phyloP scores from a whole-genome alignment of 148 eudicot genomes.

The Vaccinium vitisidaea region DNA sequence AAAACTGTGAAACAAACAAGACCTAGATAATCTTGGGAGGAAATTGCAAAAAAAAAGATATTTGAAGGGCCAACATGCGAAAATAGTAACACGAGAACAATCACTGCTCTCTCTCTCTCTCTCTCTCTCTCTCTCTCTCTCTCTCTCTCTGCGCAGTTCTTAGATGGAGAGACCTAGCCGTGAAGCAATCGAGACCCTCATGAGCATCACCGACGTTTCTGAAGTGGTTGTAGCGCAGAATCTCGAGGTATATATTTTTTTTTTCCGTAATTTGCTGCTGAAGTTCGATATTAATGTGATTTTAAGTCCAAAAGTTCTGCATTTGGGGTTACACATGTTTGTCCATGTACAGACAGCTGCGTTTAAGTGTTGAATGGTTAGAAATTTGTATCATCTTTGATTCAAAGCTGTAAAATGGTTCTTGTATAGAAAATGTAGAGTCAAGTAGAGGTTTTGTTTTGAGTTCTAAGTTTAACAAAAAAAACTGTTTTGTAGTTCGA shows the following conservation, averaged over 20 bases:
- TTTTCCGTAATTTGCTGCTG: neutral
- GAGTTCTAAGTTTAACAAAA: neutral
- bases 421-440: neutral
- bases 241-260: slow-evolving; percentile 47
- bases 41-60: too few relatives aligned
- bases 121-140: slow-evolving; percentile 14
- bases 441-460: neutral
- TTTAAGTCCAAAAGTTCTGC: neutral
- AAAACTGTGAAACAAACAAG: too few relatives aligned
- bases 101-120: neutral
- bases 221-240: slow-evolving; percentile 52
- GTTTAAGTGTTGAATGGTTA: slow-evolving; percentile 4
- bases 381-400: neutral
- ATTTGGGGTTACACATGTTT: neutral
- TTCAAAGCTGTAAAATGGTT: neutral
- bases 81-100: neutral
- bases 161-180: slow-evolving; percentile 60
- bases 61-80: too few relatives aligned
- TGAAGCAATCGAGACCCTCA: slow-evolving; percentile 70
- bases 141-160: neutral
- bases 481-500: neutral
- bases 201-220: slow-evolving; percentile 74
- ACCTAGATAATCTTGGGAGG: too few relatives aligned
- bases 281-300: neutral
- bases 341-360: neutral